These are phyloP conservation scores for Clavaria fumosa DNA, from an alignment of 768 basidiomycete species.

Conservation along the genomic window DNA sequence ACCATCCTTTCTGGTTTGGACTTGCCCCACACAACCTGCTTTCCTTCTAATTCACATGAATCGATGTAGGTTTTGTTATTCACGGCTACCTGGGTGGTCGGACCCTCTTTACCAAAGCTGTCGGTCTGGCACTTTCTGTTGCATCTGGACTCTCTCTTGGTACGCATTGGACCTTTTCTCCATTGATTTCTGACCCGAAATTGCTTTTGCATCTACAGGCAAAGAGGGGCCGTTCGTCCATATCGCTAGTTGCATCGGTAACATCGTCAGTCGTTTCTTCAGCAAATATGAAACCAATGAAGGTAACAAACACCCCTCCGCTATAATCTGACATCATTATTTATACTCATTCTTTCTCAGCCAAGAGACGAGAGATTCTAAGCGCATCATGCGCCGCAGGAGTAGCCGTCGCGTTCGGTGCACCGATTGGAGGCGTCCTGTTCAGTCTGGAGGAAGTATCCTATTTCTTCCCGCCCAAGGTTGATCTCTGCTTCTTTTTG, in stretches of 20 bases:
- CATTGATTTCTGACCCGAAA: too few species aligned
- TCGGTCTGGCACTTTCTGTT: constrained; percentile 81
- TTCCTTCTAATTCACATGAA: constrained; percentile 7
- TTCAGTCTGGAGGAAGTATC: constrained; percentile 86
- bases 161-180: constrained; percentile 12
- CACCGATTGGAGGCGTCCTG: constrained; percentile 85
- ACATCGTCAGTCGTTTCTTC: constrained; percentile 78
- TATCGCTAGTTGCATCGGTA: constrained; percentile 84
- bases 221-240: constrained; percentile 67
- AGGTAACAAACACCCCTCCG: constrained; percentile 29
- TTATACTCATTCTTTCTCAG: constrained; percentile 22
- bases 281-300: constrained; percentile 92
- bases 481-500: constrained; percentile 10
- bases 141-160: constrained; percentile 86
- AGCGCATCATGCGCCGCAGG: constrained; percentile 96
- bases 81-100: constrained; percentile 91
- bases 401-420: constrained; percentile 94
- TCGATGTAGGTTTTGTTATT: constrained; percentile 70
- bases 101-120: constrained; percentile 76
- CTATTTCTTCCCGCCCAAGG: constrained; percentile 54
- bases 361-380: constrained; percentile 85
- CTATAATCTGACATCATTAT: not conserved
- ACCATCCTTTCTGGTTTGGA: constrained; percentile 68
- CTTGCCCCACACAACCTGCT: not conserved
- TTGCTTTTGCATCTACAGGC: too few species aligned